Evolutionary conservation across 305 asterid genomes (phyloP).

Genomic region (Caryopteris hybrid): DNA sequence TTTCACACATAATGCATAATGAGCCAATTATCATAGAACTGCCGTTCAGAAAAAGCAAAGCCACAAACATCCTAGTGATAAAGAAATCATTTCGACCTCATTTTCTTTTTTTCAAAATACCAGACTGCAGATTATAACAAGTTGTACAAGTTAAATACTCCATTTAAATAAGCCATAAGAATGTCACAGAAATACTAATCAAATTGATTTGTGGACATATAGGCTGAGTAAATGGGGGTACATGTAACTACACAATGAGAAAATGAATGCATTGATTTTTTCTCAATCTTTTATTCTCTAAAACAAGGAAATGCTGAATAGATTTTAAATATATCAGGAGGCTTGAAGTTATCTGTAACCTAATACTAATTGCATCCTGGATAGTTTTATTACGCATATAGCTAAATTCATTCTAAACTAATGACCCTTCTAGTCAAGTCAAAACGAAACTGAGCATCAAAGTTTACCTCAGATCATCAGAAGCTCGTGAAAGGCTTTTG

Average conservation of each 20-base stretch:
- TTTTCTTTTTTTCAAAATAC: background rate
- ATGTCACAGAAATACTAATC: background rate
- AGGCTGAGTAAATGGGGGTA: background rate
- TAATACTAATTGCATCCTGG: too few species aligned
- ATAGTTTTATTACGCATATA: too few species aligned
- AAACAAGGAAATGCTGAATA: background rate
- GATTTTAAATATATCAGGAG: too few species aligned
- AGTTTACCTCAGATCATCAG: slow-evolving; percentile 80
- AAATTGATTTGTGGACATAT: background rate
- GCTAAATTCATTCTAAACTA: too few species aligned
- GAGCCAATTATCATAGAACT: slow-evolving; percentile 15
- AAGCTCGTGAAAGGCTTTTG: slow-evolving; percentile 79
- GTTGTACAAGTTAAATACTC: background rate
- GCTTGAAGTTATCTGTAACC: too few species aligned
- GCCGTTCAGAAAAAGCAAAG: slow-evolving; percentile 6
- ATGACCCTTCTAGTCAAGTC: too few species aligned
- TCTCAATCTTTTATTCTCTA: background rate
- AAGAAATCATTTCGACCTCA: background rate
- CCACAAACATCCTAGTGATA: slow-evolving; percentile 7
- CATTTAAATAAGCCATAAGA: background rate
- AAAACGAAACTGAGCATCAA: background rate
- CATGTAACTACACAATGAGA: too few species aligned
- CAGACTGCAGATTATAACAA: background rate
- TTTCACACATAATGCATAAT: slow-evolving; percentile 19
- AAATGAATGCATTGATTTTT: background rate